Evolutionary conservation across 2,329 filamentous ascomycete genomes (phyloP), one percentile per base, ranked within the genome.

Genomic region (Paradendryphiella salina): DNA sequence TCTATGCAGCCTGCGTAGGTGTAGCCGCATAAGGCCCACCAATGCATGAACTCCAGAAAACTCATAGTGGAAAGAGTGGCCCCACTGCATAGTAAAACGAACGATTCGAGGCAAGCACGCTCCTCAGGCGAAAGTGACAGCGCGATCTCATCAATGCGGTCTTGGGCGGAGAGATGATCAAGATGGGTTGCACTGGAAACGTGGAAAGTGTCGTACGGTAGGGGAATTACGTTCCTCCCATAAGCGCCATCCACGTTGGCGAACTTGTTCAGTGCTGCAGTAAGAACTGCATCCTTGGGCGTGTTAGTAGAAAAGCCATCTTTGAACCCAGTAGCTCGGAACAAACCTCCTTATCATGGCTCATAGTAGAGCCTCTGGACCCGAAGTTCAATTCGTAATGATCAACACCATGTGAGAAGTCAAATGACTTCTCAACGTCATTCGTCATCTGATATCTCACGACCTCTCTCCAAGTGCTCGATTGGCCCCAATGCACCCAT

Each of bases 21-120:
- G 31, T 62, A 62, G 6, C 57, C 61, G 38, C 61, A 62, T 52
- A 64, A 56, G 0, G 61, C 61, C 59, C 61, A 80, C 77, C 77
- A 79, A 49, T 77, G 77, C 14, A 81, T 60, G 26, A 80, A 74
- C 45, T 81, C 77, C 39, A 75, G 75, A 50, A 80, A 77, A 17
- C 73, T 75, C 0, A 72, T 75, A 0, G 74, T 77, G 8, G 75
- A 70, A 0, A 78, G 70, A 0, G 73, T 77, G 0, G 65, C 74
- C 4, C 77, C 75, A 41, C 76, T 77, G 52, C 72, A 75, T 1
- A 79, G 71, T 0, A 77, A 63, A 0, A 79, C 61, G 9, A 77
- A 77, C 0, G 69, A 64, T 54, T 79, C 75, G 2, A 79, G 31
- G 2, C 65, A 63, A 2, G 69, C 63, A 1, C 71, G 69, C 52